Conservation (phyloP, 1,284 basidiomycete species). For the Pyrrhoderma lamaoense region DNA sequence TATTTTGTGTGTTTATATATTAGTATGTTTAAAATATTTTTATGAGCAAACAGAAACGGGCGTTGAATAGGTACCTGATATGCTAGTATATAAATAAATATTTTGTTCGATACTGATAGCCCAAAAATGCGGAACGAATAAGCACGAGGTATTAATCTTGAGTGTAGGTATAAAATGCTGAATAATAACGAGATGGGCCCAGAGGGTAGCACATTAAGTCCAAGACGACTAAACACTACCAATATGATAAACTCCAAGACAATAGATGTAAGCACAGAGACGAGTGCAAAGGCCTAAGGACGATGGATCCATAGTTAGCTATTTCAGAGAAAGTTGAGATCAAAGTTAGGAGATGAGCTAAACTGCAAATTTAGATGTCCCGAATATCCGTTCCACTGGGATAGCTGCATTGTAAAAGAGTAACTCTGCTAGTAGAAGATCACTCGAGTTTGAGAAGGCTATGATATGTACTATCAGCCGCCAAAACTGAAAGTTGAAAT, state of each 20-base stretch:
- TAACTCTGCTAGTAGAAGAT: constrained; percentile 73
- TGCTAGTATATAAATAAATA: constrained; percentile 60
- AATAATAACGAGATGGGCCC: constrained; percentile 70
- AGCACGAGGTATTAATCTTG: constrained; percentile 64
- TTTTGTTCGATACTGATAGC: constrained; percentile 68
- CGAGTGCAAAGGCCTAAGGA: constrained; percentile 64
- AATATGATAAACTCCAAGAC: constrained; percentile 59
- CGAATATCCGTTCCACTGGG: constrained; percentile 79
- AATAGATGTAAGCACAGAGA: constrained; percentile 60
- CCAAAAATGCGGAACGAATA: constrained; percentile 76
- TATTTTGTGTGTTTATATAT: not conserved
- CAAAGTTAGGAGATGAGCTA: constrained; percentile 26
- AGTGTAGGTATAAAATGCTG: constrained; percentile 76
- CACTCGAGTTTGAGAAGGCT: constrained; percentile 78
- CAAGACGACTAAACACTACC: constrained; percentile 52
- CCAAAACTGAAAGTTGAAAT: constrained; percentile 68
- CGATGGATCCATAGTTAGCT: constrained; percentile 7
- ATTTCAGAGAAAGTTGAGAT: constrained; percentile 3
- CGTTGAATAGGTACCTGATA: constrained; percentile 42
- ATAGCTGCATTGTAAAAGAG: constrained; percentile 69
- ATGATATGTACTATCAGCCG: constrained; percentile 69
- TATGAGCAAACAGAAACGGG: no score
- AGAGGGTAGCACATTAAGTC: constrained; percentile 66
- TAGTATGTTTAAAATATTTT: no score
- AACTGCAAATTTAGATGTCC: constrained; percentile 84